These are phyloP conservation scores for Cercophora newfieldiana DNA, from an alignment of 495 filamentous ascomycete genomes.

Conservation along the genomic window DNA sequence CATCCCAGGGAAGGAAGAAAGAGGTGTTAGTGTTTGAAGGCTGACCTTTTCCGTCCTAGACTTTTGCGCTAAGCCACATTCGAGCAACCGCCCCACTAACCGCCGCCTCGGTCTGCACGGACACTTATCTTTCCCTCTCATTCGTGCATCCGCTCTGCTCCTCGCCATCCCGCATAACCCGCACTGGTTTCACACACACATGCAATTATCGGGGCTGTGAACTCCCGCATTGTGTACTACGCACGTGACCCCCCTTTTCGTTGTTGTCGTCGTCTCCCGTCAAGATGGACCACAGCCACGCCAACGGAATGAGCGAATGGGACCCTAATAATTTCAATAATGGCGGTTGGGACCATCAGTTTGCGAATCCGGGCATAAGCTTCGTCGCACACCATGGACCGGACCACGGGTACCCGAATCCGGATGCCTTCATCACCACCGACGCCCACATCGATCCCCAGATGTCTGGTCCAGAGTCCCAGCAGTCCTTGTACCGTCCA, in stretches of 20 bases:
- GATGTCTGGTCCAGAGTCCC: constrained; percentile 21
- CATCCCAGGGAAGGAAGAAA: neutral
- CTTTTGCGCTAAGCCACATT: constrained; percentile 13
- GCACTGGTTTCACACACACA: neutral
- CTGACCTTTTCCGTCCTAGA: constrained; percentile 21
- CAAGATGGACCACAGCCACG: constrained; percentile 30
- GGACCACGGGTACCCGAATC: constrained; percentile 24
- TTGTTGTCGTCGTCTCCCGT: neutral
- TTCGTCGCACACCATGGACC: constrained; percentile 22
- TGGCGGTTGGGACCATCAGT: constrained; percentile 30
- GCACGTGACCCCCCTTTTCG: constrained; percentile 27
- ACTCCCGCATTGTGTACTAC: neutral
- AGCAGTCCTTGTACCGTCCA: constrained; percentile 21
- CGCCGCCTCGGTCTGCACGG: neutral
- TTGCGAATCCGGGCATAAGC: constrained; percentile 4
- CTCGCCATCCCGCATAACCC: neutral
- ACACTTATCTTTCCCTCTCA: neutral
- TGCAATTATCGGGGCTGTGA: constrained; percentile 8
- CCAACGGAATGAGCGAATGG: constrained; percentile 26
- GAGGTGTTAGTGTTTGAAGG: neutral
- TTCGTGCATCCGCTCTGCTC: neutral
- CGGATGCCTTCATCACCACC: constrained; percentile 24
- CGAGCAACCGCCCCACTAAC: neutral
- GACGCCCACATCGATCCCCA: constrained; percentile 24
- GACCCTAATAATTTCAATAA: constrained; percentile 24